Percentiles rank a stretch among this genome's conserved stretches.
phyloP scores from a whole-genome alignment of 768 basidiomycete genomes.

The Hemileccinum rubropunctum region DNA sequence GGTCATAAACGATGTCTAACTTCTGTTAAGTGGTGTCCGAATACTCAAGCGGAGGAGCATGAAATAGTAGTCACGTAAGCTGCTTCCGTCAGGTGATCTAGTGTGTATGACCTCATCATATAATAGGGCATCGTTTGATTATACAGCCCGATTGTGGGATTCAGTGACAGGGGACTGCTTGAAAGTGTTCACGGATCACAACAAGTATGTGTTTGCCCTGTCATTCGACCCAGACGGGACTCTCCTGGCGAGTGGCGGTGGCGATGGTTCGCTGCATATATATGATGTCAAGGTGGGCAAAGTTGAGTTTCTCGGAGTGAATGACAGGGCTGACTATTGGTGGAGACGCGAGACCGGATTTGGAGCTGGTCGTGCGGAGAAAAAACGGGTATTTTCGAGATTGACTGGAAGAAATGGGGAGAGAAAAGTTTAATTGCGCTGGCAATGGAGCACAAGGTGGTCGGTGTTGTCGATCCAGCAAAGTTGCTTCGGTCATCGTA shows the following conservation, averaged over 20 bases:
- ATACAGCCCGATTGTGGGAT: constrained; percentile 81
- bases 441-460: constrained; percentile 63
- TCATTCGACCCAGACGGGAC: constrained; percentile 73
- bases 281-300: constrained; percentile 65
- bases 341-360: constrained; percentile 42
- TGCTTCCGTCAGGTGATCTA: not conserved
- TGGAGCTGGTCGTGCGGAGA: constrained; percentile 69
- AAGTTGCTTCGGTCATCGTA: constrained; percentile 28
- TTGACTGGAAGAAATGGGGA: constrained; percentile 65
- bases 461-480: constrained; percentile 64
- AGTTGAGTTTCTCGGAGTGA: constrained; percentile 13
- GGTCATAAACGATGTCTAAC: constrained; percentile 70
- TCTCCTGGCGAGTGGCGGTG: constrained; percentile 73
- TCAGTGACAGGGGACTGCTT: constrained; percentile 73
- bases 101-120: constrained; percentile 2
- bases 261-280: constrained; percentile 73
- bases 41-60: constrained; percentile 43
- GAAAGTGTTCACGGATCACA: constrained; percentile 68
- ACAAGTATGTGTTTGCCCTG: constrained; percentile 67
- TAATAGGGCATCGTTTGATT: constrained; percentile 74
- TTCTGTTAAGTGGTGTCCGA: constrained; percentile 68
- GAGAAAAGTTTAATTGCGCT: constrained; percentile 61
- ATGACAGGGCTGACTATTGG: constrained; percentile 17
- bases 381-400: constrained; percentile 69
- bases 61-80: constrained; percentile 73